Conservation (phyloP, 2,329 filamentous ascomycete genomes). For the Sporothrix sp. region DNA sequence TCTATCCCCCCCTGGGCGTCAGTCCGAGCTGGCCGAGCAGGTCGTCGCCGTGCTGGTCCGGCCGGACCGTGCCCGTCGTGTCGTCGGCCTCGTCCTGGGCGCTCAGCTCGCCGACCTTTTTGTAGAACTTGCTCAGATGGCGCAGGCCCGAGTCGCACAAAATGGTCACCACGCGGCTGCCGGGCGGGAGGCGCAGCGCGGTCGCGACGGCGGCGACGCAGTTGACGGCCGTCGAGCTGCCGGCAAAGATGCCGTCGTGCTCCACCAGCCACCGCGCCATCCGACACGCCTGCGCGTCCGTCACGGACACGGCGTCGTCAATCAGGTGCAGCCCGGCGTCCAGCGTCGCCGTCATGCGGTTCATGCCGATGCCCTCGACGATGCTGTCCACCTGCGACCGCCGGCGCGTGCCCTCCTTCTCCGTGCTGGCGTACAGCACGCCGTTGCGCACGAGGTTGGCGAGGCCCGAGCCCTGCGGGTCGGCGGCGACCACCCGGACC, state of each 20-base stretch:
- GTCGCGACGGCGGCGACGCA: constrained; percentile 69
- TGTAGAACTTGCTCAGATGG: constrained; percentile 81
- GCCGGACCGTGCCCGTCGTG: constrained; percentile 19
- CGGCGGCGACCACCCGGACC: constrained; percentile 70
- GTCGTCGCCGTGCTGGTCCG: constrained; percentile 23
- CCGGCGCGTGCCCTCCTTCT: constrained; percentile 81
- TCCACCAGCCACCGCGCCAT: constrained; percentile 98
- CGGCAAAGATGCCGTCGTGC: constrained; percentile 87
- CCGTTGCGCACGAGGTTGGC: constrained; percentile 88
- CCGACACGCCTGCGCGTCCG: constrained; percentile 74
- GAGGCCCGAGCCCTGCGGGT: constrained; percentile 87
- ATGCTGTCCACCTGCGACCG: constrained; percentile 90
- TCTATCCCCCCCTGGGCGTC: constrained; percentile 15
- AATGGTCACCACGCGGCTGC: constrained; percentile 68
- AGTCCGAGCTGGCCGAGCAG: constrained; percentile 44
- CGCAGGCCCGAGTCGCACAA: constrained; percentile 75
- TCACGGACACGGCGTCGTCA: constrained; percentile 82
- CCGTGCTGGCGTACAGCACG: constrained; percentile 87
- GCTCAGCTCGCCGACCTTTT: constrained; percentile 56
- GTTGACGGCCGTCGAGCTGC: constrained; percentile 94
- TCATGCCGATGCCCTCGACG: constrained; percentile 93
- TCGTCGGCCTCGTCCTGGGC: constrained; percentile 23
- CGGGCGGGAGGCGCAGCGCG: constrained; percentile 51
- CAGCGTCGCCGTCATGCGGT: constrained; percentile 88
- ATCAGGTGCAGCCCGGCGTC: constrained; percentile 77